Conservation (phyloP, 2,329 filamentous ascomycete genomes). For the Cercospora sesami region DNA sequence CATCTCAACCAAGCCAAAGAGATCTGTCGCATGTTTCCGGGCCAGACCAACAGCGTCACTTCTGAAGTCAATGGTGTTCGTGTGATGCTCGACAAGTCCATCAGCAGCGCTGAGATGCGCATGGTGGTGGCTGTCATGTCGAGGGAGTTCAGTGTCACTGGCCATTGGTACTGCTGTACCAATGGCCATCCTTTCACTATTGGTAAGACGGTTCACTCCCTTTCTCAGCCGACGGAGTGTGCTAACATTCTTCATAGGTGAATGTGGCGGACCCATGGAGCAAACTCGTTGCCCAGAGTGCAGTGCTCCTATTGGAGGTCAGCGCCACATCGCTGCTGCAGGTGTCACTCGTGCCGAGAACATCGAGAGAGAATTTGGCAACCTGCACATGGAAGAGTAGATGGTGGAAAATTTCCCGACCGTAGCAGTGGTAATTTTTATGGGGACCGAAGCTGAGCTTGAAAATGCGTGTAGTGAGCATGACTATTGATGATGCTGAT, state of each 20-base stretch:
- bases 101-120: constrained; percentile 52
- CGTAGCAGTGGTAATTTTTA: no score
- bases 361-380: constrained; percentile 47
- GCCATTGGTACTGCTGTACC: constrained; percentile 62
- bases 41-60: constrained; percentile 40
- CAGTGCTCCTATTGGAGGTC: constrained; percentile 57
- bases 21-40: constrained; percentile 30
- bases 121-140: constrained; percentile 53
- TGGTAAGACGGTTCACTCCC: not conserved
- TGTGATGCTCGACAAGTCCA: constrained; percentile 52
- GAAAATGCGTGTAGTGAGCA: no score
- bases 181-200: constrained; percentile 54
- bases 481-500: no score
- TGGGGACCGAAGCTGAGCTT: no score
- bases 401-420: no score
- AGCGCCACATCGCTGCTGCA: constrained; percentile 49
- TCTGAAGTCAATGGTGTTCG: constrained; percentile 48
- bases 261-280: constrained; percentile 62
- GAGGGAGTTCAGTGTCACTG: constrained; percentile 46
- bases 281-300: constrained; percentile 63
- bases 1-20: constrained; percentile 33
- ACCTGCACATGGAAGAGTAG: not conserved
- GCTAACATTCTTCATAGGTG: constrained; percentile 16
- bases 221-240: not conserved
- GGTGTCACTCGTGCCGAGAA: constrained; percentile 55